Conservation (phyloP, 2,329 filamentous ascomycete species). For the Cytospora leucostoma region DNA sequence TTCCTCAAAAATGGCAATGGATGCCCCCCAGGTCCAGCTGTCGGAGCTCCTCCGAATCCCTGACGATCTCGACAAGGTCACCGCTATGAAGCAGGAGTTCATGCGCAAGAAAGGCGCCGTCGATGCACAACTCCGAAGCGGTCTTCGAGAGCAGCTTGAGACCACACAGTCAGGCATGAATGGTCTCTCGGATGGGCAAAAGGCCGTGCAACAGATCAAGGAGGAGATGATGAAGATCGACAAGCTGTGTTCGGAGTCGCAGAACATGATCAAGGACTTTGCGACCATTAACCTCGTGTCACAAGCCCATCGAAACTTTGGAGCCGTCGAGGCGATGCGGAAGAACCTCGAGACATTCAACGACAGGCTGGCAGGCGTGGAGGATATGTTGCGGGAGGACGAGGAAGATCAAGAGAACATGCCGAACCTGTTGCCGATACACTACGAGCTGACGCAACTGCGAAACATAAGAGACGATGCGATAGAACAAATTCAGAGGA, state of each 20-base stretch:
- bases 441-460: constrained; percentile 89
- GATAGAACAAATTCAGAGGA: constrained; percentile 89
- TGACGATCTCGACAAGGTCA: constrained; percentile 96
- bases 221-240: constrained; percentile 99
- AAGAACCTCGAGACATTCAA: constrained; percentile 86
- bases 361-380: constrained; percentile 72
- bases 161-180: constrained; percentile 92
- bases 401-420: constrained; percentile 86
- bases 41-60: constrained; percentile 91
- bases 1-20: constrained; percentile 49
- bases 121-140: constrained; percentile 85
- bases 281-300: constrained; percentile 88
- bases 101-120: constrained; percentile 89
- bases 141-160: constrained; percentile 88
- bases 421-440: constrained; percentile 84
- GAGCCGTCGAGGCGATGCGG: constrained; percentile 91
- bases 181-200: constrained; percentile 85
- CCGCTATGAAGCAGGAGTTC: constrained; percentile 87
- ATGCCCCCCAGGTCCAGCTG: constrained; percentile 74
- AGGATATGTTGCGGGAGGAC: constrained; percentile 78
- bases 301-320: constrained; percentile 95
- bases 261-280: constrained; percentile 97
- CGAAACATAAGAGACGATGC: constrained; percentile 94
- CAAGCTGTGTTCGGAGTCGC: constrained; percentile 92
- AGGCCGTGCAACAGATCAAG: constrained; percentile 88